phyloP scores from a whole-genome alignment of 2,329 filamentous ascomycete genomes.

The Aciculosporium take region DNA sequence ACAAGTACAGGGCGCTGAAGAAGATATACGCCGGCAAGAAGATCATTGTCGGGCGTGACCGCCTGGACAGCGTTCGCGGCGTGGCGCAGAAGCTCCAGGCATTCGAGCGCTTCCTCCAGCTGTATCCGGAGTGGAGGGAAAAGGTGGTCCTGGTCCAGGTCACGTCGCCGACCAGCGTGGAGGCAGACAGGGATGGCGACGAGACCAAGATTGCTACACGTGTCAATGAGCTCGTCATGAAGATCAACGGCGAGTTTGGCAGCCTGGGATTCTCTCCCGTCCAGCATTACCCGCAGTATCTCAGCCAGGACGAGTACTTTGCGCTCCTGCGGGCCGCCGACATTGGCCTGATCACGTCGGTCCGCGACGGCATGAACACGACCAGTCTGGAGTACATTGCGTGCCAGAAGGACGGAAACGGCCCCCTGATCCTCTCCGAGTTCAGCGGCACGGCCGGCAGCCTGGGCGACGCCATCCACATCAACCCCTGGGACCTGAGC shows the following conservation, averaged over 20 bases:
- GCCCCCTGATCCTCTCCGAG: constrained; percentile 85
- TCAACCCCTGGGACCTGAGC: constrained; percentile 87
- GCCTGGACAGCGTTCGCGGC: constrained; percentile 83
- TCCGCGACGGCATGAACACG: constrained; percentile 96
- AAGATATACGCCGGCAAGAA: constrained; percentile 78
- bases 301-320: constrained; percentile 83
- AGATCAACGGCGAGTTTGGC: constrained; percentile 83
- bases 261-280: constrained; percentile 82
- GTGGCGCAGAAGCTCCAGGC: constrained; percentile 94
- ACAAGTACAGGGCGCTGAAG: constrained; percentile 58
- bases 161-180: constrained; percentile 71
- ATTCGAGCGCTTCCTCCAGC: constrained; percentile 81
- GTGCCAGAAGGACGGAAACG: constrained; percentile 74
- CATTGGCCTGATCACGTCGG: constrained; percentile 86
- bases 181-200: constrained; percentile 61
- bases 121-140: constrained; percentile 82
- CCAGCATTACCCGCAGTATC: constrained; percentile 87
- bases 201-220: constrained; percentile 75
- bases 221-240: constrained; percentile 78
- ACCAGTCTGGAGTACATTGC: constrained; percentile 90
- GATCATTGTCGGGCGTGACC: constrained; percentile 86
- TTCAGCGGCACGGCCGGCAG: constrained; percentile 90
- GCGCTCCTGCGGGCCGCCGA: constrained; percentile 82
- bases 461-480: constrained; percentile 75
- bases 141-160: constrained; percentile 92